phyloP scores from a whole-genome alignment of 495 filamentous ascomycete genomes.

The Lepidopterella palustris region DNA sequence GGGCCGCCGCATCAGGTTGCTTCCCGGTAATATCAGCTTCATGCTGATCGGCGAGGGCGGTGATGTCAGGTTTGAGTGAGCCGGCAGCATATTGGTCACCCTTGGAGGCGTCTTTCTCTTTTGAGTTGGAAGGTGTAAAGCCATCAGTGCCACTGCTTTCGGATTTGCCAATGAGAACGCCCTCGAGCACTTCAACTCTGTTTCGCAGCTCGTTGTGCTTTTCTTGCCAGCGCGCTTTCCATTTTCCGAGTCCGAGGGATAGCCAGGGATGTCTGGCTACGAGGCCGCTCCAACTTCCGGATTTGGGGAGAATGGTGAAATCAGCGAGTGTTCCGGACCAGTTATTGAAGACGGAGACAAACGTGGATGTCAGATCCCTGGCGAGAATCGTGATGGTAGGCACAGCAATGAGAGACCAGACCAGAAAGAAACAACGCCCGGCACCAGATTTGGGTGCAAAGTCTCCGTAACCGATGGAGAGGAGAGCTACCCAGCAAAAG shows the following conservation, averaged over 20 bases:
- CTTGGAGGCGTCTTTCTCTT: neutral
- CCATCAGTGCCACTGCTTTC: neutral
- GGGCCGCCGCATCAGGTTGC: conserved; percentile 31
- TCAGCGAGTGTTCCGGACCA: conserved; percentile 48
- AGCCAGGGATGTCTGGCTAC: conserved; percentile 42
- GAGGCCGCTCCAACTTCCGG: conserved; percentile 41
- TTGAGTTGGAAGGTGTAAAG: neutral
- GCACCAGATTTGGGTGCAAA: conserved; percentile 36
- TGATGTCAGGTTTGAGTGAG: neutral
- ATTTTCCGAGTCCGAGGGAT: conserved; percentile 34
- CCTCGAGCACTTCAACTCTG: conserved; percentile 12
- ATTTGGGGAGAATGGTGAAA: conserved; percentile 51
- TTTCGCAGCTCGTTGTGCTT: conserved; percentile 31
- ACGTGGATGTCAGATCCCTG: conserved; percentile 54
- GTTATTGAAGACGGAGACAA: conserved; percentile 50
- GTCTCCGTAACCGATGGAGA: conserved; percentile 40
- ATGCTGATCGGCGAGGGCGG: neutral
- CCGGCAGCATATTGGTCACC: neutral
- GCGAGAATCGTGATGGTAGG: conserved; percentile 63
- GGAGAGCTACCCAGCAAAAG: conserved; percentile 41
- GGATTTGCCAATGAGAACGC: conserved; percentile 1
- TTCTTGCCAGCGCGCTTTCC: conserved; percentile 21
- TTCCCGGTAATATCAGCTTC: neutral
- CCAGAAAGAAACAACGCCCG: conserved; percentile 38
- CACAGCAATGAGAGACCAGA: conserved; percentile 49